Evolutionary conservation across 2,329 filamentous ascomycete species (phyloP).

Genomic region (Exophiala bonariae): DNA sequence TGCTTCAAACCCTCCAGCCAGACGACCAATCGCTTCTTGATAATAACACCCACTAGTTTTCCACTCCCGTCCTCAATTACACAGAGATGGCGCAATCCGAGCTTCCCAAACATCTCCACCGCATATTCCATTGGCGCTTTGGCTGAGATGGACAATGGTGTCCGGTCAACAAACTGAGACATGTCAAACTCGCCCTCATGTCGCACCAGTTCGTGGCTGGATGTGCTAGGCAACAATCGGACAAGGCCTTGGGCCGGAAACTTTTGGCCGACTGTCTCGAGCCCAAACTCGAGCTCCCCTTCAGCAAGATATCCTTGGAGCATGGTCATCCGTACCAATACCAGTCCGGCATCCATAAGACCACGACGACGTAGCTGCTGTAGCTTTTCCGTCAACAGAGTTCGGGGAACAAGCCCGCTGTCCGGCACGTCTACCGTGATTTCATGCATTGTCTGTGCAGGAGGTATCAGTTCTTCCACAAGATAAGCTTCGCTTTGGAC

Average conservation of each 20-base stretch:
- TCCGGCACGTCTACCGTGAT: constrained; percentile 52
- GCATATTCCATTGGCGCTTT: constrained; percentile 59
- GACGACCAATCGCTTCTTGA: constrained; percentile 59
- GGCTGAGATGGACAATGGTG: constrained; percentile 51
- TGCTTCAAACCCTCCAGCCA: constrained; percentile 49
- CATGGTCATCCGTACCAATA: constrained; percentile 50
- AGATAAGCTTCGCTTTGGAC: constrained; percentile 40
- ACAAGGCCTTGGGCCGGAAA: constrained; percentile 16
- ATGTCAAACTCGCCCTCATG: constrained; percentile 43
- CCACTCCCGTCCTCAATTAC: constrained; percentile 55
- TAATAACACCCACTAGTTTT: constrained; percentile 53
- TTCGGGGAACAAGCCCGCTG: constrained; percentile 44
- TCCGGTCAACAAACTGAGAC: constrained; percentile 53
- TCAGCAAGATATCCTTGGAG: constrained; percentile 58
- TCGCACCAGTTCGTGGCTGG: constrained; percentile 1
- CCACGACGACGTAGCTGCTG: constrained; percentile 49
- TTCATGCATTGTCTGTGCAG: constrained; percentile 55
- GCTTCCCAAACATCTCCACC: constrained; percentile 60
- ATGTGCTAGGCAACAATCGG: constrained; percentile 13
- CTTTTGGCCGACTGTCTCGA: constrained; percentile 38
- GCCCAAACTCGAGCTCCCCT: constrained; percentile 53
- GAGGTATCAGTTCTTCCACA: constrained; percentile 53
- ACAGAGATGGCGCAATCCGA: constrained; percentile 56
- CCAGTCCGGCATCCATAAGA: constrained; percentile 59
- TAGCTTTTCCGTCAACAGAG: constrained; percentile 48